Evolutionary conservation across 2,329 filamentous ascomycete genomes (phyloP).

Genomic region (Pseudogymnoascus pannorum): DNA sequence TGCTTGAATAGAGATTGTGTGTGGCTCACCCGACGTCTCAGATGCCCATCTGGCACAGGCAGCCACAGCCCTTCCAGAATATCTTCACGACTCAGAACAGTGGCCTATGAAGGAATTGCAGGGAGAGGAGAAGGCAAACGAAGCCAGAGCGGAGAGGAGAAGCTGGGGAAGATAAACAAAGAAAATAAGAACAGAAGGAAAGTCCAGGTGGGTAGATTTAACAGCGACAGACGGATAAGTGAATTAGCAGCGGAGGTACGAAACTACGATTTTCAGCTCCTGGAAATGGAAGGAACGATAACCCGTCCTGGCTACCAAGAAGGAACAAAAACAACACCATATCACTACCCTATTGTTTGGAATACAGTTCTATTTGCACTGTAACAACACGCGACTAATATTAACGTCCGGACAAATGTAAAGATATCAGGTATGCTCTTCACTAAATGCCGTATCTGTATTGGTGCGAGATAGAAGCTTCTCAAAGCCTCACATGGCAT

Average conservation of each 20-base stretch:
- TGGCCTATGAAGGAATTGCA: background rate
- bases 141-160: background rate
- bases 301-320: background rate
- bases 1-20: constrained; percentile 11
- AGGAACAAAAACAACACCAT: background rate
- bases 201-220: background rate
- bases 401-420: background rate
- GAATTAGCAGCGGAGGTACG: background rate
- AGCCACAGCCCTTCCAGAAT: background rate
- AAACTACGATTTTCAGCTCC: background rate
- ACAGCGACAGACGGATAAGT: background rate
- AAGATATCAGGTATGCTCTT: background rate
- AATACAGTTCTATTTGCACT: background rate
- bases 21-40: background rate
- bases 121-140: background rate
- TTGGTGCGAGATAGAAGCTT: too few species aligned
- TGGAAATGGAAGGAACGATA: background rate
- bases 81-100: background rate
- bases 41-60: background rate
- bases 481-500: background rate
- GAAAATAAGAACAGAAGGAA: background rate
- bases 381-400: background rate
- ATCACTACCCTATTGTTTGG: background rate
- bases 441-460: background rate
- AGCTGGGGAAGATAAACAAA: background rate